Evolutionary conservation across 2,329 filamentous ascomycete genomes (phyloP).

Genomic region (Xylariaceae sp.): DNA sequence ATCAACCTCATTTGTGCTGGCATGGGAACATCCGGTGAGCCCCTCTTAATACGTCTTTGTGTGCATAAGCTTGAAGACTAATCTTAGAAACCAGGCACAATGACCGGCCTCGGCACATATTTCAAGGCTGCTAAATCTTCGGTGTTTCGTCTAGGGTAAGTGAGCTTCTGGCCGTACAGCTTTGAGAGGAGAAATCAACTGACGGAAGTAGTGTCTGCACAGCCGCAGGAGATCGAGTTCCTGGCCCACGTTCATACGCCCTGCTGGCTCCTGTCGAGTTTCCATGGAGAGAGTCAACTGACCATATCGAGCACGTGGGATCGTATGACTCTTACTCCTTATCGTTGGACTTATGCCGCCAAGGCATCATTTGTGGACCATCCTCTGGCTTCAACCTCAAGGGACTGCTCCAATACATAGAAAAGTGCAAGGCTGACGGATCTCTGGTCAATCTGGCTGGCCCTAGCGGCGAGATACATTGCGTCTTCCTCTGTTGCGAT

Average conservation of each 20-base stretch:
- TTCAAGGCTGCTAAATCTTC: too few relatives aligned
- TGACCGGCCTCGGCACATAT: constrained; percentile 58
- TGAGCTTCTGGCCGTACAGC: neutral
- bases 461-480: constrained; percentile 54
- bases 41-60: constrained; percentile 44
- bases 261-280: constrained; percentile 60
- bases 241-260: constrained; percentile 61
- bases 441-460: constrained; percentile 53
- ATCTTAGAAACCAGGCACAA: constrained; percentile 42
- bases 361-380: constrained; percentile 66
- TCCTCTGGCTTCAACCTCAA: constrained; percentile 66
- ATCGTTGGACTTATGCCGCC: constrained; percentile 61
- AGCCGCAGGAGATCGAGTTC: constrained; percentile 61
- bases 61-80: neutral
- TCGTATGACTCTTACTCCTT: constrained; percentile 60
- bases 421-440: constrained; percentile 54
- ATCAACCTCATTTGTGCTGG: constrained; percentile 40
- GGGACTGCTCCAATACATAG: constrained; percentile 58
- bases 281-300: constrained; percentile 63
- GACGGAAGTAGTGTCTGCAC: constrained; percentile 57
- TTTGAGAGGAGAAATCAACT: neutral
- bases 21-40: constrained; percentile 61
- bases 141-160: constrained; percentile 42
- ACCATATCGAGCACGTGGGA: constrained; percentile 62
- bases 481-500: constrained; percentile 68